Evolutionary conservation across 2,329 filamentous ascomycete species (phyloP).

Genomic region (Cladosporium sp.): DNA sequence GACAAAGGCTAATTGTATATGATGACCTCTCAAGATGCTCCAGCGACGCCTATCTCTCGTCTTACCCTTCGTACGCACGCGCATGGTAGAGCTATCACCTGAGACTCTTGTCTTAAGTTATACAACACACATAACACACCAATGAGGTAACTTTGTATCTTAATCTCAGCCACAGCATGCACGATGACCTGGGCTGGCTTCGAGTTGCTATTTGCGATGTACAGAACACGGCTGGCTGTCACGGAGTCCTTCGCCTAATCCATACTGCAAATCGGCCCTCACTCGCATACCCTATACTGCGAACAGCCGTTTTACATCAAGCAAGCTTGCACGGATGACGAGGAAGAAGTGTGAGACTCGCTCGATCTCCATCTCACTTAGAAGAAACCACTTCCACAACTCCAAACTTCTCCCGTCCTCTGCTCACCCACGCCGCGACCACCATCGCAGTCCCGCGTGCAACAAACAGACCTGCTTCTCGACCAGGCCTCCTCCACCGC

Average conservation of each 20-base stretch:
- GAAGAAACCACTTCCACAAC: neutral
- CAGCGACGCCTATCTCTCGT: too few relatives aligned
- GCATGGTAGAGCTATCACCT: too few relatives aligned
- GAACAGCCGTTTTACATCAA: neutral
- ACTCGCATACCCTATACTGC: neutral
- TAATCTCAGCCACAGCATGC: too few relatives aligned
- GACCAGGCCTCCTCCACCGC: conserved; percentile 8
- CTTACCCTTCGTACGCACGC: neutral
- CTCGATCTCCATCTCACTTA: too few relatives aligned
- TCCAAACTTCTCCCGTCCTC: neutral
- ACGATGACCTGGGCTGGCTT: too few relatives aligned
- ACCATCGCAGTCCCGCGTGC: neutral
- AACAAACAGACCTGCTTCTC: neutral
- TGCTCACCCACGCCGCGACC: neutral
- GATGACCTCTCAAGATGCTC: neutral
- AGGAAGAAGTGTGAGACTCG: too few relatives aligned
- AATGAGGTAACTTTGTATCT: neutral
- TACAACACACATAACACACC: neutral
- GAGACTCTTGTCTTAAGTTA: too few relatives aligned
- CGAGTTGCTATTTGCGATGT: too few relatives aligned
- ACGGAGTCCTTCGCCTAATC: too few relatives aligned
- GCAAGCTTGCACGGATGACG: too few relatives aligned
- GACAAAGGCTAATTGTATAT: neutral
- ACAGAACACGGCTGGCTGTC: neutral
- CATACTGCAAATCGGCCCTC: neutral